These are phyloP conservation scores for Salix dunnii DNA, from an alignment of 345 rosid species.

Conservation along the genomic window DNA sequence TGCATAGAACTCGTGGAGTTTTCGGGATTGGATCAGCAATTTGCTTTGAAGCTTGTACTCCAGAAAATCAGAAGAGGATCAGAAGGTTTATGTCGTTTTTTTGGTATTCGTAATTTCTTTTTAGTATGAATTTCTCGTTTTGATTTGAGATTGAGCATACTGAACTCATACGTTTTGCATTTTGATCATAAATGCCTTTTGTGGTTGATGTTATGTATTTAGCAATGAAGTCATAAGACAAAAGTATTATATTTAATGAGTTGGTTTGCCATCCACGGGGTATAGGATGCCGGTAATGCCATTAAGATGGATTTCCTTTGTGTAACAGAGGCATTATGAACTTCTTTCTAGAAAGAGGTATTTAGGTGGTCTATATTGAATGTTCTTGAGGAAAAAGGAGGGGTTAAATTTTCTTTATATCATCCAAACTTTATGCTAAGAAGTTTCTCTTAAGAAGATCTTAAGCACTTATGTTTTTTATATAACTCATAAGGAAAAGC, in stretches of 20 bases:
- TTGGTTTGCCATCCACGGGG: not conserved
- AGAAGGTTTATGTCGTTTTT: slow-evolving; percentile 45
- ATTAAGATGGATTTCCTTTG: not conserved
- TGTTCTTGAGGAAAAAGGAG: not conserved
- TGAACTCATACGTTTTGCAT: not conserved
- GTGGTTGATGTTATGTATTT: not conserved
- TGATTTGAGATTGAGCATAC: not conserved
- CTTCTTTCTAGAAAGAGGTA: not conserved
- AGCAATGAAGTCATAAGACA: not conserved
- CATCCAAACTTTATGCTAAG: not conserved
- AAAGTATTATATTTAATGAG: not conserved
- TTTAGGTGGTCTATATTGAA: not conserved
- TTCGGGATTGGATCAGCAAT: slow-evolving; percentile 81
- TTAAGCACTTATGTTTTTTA: not conserved
- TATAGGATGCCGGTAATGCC: not conserved
- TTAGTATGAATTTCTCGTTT: not conserved
- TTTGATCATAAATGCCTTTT: not conserved
- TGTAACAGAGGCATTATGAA: not conserved
- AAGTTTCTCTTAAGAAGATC: not conserved
- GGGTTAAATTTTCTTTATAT: not conserved
- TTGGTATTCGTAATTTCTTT: not conserved
- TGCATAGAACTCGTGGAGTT: slow-evolving; percentile 57
- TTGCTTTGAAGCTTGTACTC: slow-evolving; percentile 40
- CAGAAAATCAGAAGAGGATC: slow-evolving; percentile 22
- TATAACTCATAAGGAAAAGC: not conserved